Evolutionary conservation across 257 asterid species (phyloP).

Genomic region (Catharanthus roseus): DNA sequence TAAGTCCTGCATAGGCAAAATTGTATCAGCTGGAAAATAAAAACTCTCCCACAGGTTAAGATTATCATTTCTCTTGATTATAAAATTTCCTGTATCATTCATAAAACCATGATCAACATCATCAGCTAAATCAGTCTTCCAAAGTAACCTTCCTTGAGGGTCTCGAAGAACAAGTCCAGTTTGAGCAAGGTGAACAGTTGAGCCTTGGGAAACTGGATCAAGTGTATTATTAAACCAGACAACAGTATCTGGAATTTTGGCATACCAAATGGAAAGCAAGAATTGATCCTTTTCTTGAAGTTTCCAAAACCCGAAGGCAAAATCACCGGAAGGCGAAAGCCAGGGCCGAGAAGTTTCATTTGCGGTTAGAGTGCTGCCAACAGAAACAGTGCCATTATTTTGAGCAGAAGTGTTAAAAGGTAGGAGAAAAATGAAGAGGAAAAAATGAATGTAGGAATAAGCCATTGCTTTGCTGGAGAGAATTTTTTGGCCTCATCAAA

Average conservation of each 20-base stretch:
- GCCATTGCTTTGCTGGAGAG: constrained; percentile 21
- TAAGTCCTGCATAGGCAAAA: constrained; percentile 27
- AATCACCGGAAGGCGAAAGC: constrained; percentile 53
- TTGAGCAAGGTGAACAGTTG: constrained; percentile 25
- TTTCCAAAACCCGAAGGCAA: constrained; percentile 51
- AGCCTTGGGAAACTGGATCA: constrained; percentile 38
- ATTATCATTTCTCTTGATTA: constrained; percentile 22
- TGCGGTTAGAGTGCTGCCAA: constrained; percentile 34
- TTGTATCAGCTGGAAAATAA: constrained; percentile 26
- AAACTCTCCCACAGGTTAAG: constrained; percentile 51
- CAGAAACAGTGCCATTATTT: constrained; percentile 18
- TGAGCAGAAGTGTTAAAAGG: constrained; percentile 25
- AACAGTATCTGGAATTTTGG: constrained; percentile 36
- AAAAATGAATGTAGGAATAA: neutral
- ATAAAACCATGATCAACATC: constrained; percentile 28
- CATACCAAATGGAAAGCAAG: constrained; percentile 56
- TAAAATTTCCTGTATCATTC: constrained; percentile 58
- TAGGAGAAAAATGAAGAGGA: constrained; percentile 18
- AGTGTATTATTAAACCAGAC: constrained; percentile 40
- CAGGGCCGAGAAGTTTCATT: constrained; percentile 29
- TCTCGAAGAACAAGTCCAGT: constrained; percentile 37
- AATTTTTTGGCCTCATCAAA: neutral
- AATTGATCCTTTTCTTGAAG: constrained; percentile 23
- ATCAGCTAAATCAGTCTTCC: constrained; percentile 12
- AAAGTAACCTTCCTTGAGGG: constrained; percentile 25